Conservation (phyloP, 2,329 filamentous ascomycete genomes). For the Colletotrichum simmondsii region DNA sequence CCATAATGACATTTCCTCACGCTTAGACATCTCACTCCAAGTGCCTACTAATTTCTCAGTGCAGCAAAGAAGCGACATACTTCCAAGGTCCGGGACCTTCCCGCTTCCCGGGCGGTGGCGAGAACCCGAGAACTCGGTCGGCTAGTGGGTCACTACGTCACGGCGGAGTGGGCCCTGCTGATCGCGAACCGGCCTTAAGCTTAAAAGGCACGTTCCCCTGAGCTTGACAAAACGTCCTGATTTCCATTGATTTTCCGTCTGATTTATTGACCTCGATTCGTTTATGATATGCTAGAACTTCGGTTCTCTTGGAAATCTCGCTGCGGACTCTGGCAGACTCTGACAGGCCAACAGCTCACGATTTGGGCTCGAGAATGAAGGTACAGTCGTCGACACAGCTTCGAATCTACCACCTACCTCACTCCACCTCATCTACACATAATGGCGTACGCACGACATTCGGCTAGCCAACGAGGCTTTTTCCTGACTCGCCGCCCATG, state of each 20-base stretch:
- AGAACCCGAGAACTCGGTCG: slow-evolving; percentile 17
- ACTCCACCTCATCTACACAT: neutral
- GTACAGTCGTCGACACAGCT: neutral
- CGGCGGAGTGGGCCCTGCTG: slow-evolving; percentile 5
- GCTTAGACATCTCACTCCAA: neutral
- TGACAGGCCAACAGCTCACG: neutral
- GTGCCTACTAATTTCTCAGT: neutral
- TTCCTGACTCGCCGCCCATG: neutral
- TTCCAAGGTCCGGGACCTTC: slow-evolving; percentile 10
- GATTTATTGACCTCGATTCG: neutral
- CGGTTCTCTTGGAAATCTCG: too few relatives aligned
- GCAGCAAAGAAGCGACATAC: neutral
- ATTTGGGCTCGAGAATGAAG: neutral
- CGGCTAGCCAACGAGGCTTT: slow-evolving; percentile 1
- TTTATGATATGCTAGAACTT: neutral
- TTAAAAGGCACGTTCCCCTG: slow-evolving; percentile 12
- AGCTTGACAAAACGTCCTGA: neutral
- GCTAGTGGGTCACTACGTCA: slow-evolving; percentile 29
- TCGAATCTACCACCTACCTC: neutral
- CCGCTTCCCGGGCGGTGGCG: slow-evolving; percentile 12
- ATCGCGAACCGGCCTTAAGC: slow-evolving; percentile 3
- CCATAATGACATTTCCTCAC: slow-evolving; percentile 4
- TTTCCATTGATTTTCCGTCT: slow-evolving; percentile 9
- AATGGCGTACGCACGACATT: neutral
- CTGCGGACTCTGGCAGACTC: too few relatives aligned